These are phyloP conservation scores for Lentinula raphanica DNA, from an alignment of 768 basidiomycete genomes.

Conservation along the genomic window DNA sequence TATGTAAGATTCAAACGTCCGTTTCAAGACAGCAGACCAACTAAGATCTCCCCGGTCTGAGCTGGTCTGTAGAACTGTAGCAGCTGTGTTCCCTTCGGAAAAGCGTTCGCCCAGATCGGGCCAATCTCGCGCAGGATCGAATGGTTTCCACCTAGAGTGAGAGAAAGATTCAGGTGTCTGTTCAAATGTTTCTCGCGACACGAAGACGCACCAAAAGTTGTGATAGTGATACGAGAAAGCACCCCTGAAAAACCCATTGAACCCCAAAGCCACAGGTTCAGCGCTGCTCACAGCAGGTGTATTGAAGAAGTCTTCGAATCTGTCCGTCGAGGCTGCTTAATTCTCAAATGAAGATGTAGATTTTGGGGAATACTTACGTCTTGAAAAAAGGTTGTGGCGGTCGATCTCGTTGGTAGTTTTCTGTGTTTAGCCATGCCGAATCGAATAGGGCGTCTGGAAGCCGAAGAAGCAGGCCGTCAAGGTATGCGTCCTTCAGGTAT, in stretches of 20 bases:
- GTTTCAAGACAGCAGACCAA: conserved; percentile 93
- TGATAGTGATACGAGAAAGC: conserved; percentile 97
- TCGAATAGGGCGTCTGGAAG: conserved; percentile 96
- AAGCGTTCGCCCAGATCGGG: conserved; percentile 88
- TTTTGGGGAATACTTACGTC: conserved; percentile 42
- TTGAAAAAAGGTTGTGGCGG: conserved; percentile 94
- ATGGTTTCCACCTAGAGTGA: conserved; percentile 83
- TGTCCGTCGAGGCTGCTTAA: conserved; percentile 22
- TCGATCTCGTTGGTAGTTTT: conserved; percentile 84
- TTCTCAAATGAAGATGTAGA: not conserved
- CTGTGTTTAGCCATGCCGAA: conserved; percentile 93
- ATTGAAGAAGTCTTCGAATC: conserved; percentile 87
- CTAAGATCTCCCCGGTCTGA: conserved; percentile 78
- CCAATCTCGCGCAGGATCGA: conserved; percentile 90
- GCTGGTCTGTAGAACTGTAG: conserved; percentile 28
- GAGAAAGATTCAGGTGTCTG: too few relatives aligned
- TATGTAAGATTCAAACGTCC: conserved; percentile 91
- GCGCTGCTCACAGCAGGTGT: conserved; percentile 70
- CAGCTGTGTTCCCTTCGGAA: conserved; percentile 62
- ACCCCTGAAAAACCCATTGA: conserved; percentile 94
- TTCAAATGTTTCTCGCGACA: conserved; percentile 5
- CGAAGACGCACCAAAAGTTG: conserved; percentile 66
- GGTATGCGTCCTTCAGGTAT: conserved; percentile 84
- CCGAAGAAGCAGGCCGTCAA: conserved; percentile 79
- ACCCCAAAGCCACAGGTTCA: conserved; percentile 82